Evolutionary conservation across 1,284 basidiomycete genomes (phyloP).

Genomic region (Vanrija sp.): DNA sequence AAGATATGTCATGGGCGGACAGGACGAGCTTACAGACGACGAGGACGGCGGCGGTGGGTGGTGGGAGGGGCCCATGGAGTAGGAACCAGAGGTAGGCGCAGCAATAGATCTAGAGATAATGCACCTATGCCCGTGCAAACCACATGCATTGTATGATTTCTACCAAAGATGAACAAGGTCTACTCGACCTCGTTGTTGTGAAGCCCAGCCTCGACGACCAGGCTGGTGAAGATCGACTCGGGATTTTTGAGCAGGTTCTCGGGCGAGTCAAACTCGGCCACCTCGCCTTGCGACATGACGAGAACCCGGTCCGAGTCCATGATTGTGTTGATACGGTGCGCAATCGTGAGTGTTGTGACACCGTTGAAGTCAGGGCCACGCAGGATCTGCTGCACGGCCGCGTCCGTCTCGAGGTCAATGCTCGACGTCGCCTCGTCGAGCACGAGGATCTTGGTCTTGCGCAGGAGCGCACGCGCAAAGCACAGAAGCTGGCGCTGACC

Average conservation of each 20-base stretch:
- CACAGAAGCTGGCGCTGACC: slow-evolving; percentile 83
- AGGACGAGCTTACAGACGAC: slow-evolving; percentile 22
- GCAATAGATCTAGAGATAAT: no score
- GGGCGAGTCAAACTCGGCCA: slow-evolving; percentile 71
- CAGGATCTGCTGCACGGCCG: slow-evolving; percentile 53
- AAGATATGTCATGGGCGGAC: slow-evolving; percentile 47
- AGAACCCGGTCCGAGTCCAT: slow-evolving; percentile 78
- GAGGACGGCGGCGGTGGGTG: slow-evolving; percentile 20
- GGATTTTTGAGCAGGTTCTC: slow-evolving; percentile 56
- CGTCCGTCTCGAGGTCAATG: slow-evolving; percentile 86
- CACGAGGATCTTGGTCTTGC: slow-evolving; percentile 79
- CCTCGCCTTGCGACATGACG: slow-evolving; percentile 73
- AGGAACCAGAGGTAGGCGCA: no score
- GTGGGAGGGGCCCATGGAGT: slow-evolving; percentile 6
- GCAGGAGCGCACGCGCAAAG: slow-evolving; percentile 71
- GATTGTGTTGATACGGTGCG: slow-evolving; percentile 83
- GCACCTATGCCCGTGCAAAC: no score
- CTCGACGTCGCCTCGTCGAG: slow-evolving; percentile 64
- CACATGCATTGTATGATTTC: no score
- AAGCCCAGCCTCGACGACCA: slow-evolving; percentile 30
- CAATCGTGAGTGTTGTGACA: slow-evolving; percentile 76
- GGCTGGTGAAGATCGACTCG: slow-evolving; percentile 21
- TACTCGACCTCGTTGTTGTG: not conserved
- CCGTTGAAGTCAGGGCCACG: slow-evolving; percentile 49
- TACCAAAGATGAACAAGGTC: no score